A percentile compares a stretch with the other conserved stretches of the same genome.
Evolutionary conservation across 768 basidiomycete genomes (phyloP).

Genomic region (Calocybe indica): DNA sequence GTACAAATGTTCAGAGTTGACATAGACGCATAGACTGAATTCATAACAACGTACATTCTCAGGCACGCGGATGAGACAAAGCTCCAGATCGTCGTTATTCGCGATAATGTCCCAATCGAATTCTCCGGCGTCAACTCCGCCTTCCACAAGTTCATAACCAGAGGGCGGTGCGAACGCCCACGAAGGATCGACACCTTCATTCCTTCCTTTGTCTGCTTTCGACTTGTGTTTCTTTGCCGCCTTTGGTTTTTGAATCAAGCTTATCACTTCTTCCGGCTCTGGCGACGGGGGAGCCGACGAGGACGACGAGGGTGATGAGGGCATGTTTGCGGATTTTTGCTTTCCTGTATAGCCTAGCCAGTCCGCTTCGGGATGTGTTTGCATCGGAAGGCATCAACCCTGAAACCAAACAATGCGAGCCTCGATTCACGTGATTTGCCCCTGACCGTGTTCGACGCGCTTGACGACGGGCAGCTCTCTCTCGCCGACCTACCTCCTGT

Average conservation of each 20-base stretch:
- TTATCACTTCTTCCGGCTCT: constrained; percentile 6
- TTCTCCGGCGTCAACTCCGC: constrained; percentile 37
- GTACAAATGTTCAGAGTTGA: neutral
- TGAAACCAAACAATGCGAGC: neutral
- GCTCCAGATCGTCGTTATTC: constrained; percentile 50
- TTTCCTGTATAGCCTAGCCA: neutral
- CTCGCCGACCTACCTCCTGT: neutral
- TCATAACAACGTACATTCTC: constrained; percentile 44
- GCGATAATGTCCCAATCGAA: constrained; percentile 69
- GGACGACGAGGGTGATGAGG: constrained; percentile 1
- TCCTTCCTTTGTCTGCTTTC: constrained; percentile 20
- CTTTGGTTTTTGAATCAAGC: neutral
- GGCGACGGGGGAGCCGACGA: constrained; percentile 11
- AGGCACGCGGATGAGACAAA: constrained; percentile 70
- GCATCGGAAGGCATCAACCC: neutral
- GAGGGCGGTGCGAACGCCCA: constrained; percentile 60
- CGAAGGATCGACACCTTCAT: constrained; percentile 47
- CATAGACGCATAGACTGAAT: neutral
- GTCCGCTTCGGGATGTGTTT: neutral
- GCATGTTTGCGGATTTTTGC: neutral
- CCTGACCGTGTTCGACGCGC: neutral
- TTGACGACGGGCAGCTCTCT: neutral
- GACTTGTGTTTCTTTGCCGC: constrained; percentile 7
- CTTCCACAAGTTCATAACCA: constrained; percentile 43
- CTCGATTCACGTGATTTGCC: too few relatives aligned